Evolutionary conservation across 768 basidiomycete species (phyloP).

Genomic region (Lactarius deliciosus): DNA sequence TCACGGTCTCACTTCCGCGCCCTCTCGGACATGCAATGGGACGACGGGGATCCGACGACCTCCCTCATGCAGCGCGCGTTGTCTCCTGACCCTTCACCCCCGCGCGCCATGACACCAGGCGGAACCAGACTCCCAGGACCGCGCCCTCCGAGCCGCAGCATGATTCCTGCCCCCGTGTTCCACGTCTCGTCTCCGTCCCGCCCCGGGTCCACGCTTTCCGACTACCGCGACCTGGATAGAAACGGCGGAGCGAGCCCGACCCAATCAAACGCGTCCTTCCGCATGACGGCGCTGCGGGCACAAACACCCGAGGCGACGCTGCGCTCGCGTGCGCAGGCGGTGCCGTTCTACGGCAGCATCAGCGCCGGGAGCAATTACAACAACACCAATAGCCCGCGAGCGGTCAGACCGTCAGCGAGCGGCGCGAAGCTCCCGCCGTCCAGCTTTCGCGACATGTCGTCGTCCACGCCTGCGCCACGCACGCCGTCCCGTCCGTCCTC

Average conservation of each 20-base stretch:
- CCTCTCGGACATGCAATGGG: conserved; percentile 48
- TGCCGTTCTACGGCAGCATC: conserved; percentile 50
- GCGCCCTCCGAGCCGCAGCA: conserved; percentile 79
- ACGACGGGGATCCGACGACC: conserved; percentile 46
- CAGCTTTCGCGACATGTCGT: conserved; percentile 61
- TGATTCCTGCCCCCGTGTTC: conserved; percentile 77
- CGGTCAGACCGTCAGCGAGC: conserved; percentile 40
- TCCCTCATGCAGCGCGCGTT: conserved; percentile 58
- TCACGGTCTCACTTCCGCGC: conserved; percentile 46
- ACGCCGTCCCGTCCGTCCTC: conserved; percentile 58
- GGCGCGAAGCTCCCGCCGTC: conserved; percentile 62
- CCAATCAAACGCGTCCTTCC: conserved; percentile 40
- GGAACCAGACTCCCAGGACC: conserved; percentile 51
- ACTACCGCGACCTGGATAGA: conserved; percentile 38
- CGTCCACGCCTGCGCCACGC: conserved; percentile 44
- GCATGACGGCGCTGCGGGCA: conserved; percentile 46
- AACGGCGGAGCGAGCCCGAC: conserved; percentile 19
- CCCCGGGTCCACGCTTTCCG: conserved; percentile 70
- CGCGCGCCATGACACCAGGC: conserved; percentile 43
- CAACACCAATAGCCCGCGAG: conserved; percentile 40
- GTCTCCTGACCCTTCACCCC: conserved; percentile 51
- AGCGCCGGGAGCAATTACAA: conserved; percentile 23
- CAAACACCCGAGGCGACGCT: conserved; percentile 70
- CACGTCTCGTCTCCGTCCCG: conserved; percentile 69
- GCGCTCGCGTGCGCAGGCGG: conserved; percentile 58